A percentile compares a stretch with the other conserved stretches of the same genome.
Evolutionary conservation across 345 rosid species (phyloP).

Genomic region (Moricandia arvensis): DNA sequence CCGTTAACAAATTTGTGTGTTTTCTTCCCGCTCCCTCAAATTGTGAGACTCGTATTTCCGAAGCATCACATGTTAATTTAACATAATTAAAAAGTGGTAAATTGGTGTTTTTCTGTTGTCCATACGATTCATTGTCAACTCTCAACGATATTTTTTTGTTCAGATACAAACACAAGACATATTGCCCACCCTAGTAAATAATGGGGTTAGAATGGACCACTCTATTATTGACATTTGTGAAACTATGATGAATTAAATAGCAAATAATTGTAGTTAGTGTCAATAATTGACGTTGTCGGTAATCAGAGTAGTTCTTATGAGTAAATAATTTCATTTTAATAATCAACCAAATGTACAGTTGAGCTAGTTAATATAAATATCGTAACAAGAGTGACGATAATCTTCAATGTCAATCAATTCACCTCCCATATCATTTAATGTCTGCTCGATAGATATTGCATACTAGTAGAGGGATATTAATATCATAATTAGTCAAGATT

Average conservation of each 20-base stretch:
- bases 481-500: neutral
- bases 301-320: neutral
- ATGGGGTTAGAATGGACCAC: no score
- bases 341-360: no score
- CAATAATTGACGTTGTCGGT: neutral
- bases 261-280: neutral
- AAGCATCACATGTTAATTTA: no score
- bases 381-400: no score
- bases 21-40: no score
- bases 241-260: neutral
- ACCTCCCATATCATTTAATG: neutral
- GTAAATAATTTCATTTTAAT: no score
- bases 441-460: neutral
- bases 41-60: no score
- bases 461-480: neutral
- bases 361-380: no score
- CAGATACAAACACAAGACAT: conserved; percentile 2
- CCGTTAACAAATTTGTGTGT: no score
- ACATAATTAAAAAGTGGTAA: no score
- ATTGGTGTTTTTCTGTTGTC: neutral
- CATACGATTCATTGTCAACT: neutral
- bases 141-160: neutral
- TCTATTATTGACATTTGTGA: neutral
- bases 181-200: neutral
- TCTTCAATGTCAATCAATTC: neutral